Conservation (phyloP, 139 green algal species). For the Chlorella ohadii region DNA sequence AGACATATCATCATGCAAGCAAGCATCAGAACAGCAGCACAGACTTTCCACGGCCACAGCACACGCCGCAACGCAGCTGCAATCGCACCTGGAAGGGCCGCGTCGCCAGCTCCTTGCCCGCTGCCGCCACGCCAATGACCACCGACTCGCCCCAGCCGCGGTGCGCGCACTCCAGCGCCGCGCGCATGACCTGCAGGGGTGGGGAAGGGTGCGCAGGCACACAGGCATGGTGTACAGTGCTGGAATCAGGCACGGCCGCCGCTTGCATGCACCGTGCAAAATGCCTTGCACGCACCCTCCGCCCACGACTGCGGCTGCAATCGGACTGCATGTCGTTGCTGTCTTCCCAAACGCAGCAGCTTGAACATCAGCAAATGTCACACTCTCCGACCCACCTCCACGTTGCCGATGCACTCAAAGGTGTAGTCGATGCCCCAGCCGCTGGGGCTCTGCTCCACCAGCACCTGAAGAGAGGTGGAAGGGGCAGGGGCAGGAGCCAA, state of each 20-base stretch:
- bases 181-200: slow-evolving; percentile 85
- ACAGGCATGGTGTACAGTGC: too few relatives aligned
- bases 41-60: too few relatives aligned
- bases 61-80: too few relatives aligned
- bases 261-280: too few relatives aligned
- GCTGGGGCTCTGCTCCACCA: slow-evolving; percentile 88
- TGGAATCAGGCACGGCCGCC: too few relatives aligned
- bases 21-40: too few relatives aligned
- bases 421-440: slow-evolving; percentile 95
- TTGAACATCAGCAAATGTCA: too few relatives aligned
- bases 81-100: slow-evolving; percentile 88
- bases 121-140: slow-evolving; percentile 70
- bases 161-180: slow-evolving; percentile 94
- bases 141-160: slow-evolving; percentile 85
- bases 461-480: slow-evolving; percentile 54
- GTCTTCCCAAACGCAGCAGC: too few relatives aligned
- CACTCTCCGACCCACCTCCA: slow-evolving; percentile 47
- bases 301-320: too few relatives aligned
- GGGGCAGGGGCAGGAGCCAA: not conserved
- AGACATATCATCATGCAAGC: too few relatives aligned
- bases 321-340: too few relatives aligned
- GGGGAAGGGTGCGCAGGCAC: not conserved
- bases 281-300: too few relatives aligned
- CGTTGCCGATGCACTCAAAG: slow-evolving; percentile 95
- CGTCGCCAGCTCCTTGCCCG: slow-evolving; percentile 58